Base-by-base conservation (phyloP, 306 rosid genomes). In the Pyrus bretschneideri region DNA sequence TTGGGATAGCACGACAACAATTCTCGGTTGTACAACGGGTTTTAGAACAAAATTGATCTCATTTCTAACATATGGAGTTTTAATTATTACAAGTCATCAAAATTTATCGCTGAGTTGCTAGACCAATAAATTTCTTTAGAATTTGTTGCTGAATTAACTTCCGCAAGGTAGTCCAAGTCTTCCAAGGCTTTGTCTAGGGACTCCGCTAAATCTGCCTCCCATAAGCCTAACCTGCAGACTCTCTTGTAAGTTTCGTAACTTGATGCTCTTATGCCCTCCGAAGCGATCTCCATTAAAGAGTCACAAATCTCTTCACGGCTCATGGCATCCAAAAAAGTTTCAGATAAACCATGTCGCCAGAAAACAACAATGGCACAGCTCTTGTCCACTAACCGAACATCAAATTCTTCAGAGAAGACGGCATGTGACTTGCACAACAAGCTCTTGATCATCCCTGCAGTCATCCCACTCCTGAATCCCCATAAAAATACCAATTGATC, bases 311-410 rank as follows among this genome's bases (percentile, higher is more conserved):
- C 76, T 68, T 84, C 75, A 25, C 80, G 27, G 31, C 81, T 81
- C 72, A 87, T 70, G 51, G 77, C 78, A 46, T 85, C 76, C 40
- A 89, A 58, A 74, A 94, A 86, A 11, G 80, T 74, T 83, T 81
- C 61, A 2, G 95, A 88, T 22, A 85, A 49, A 61, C 92, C 90
- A 1, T 82, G 85, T 79, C 82, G 68, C 93, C 90, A 84, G 84
- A 94, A 92, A 52, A 94, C 93, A 57, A 90, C 82, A 65, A 94
- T 79, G 70, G 96, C 97, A 70, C 96, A 90, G 54, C 87, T 92
- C 85, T 85, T 89, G 31, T 89, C 97, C 14, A 87, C 91, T 6
- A 87, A 79, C 73, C 87, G 85, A 55, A 92, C 87, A 73, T 94
- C 97, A 72, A 94, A 92, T 12, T 90, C 96, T 76, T 80, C 76